Evolutionary conservation across 768 basidiomycete species (phyloP).

Genomic region (Psilocybe subaeruginosa): DNA sequence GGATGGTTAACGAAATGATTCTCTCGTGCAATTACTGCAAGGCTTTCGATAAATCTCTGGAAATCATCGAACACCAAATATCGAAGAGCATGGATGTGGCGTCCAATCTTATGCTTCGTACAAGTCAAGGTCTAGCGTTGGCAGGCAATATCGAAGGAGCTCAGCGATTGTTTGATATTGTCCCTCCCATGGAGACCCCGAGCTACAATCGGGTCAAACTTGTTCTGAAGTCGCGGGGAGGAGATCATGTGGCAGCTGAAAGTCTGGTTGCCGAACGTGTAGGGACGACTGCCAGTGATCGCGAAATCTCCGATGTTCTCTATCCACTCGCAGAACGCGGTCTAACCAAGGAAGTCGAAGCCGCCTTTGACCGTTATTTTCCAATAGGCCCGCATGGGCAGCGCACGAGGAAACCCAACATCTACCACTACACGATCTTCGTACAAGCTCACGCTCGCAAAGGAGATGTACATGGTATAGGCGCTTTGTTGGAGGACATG

Average conservation of each 20-base stretch:
- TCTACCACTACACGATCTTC: conserved; percentile 58
- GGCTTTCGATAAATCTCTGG: not conserved
- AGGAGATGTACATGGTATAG: conserved; percentile 51
- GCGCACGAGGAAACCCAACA: conserved; percentile 39
- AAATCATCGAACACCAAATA: conserved; percentile 4
- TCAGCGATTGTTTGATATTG: conserved; percentile 2
- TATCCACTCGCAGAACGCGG: conserved; percentile 57
- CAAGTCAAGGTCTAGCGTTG: conserved; percentile 1
- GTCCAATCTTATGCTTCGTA: not conserved
- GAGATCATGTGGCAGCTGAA: not conserved
- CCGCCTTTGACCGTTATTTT: conserved; percentile 60
- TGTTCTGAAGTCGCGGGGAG: not conserved
- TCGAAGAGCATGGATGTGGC: not conserved
- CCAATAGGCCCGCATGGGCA: conserved; percentile 34
- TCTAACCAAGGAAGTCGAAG: conserved; percentile 39
- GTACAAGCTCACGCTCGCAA: conserved; percentile 54
- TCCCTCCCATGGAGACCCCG: not conserved
- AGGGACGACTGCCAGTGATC: not conserved
- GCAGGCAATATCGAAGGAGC: conserved; percentile 2
- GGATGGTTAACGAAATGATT: conserved; percentile 2
- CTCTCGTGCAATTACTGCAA: not conserved
- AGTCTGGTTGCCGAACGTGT: conserved; percentile 3
- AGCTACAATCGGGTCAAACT: conserved; percentile 1
- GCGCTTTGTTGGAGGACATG: conserved; percentile 52
- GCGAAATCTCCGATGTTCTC: conserved; percentile 34